Evolutionary conservation across 805 yeast species (phyloP).

Genomic region (Komagataella ulmi): DNA sequence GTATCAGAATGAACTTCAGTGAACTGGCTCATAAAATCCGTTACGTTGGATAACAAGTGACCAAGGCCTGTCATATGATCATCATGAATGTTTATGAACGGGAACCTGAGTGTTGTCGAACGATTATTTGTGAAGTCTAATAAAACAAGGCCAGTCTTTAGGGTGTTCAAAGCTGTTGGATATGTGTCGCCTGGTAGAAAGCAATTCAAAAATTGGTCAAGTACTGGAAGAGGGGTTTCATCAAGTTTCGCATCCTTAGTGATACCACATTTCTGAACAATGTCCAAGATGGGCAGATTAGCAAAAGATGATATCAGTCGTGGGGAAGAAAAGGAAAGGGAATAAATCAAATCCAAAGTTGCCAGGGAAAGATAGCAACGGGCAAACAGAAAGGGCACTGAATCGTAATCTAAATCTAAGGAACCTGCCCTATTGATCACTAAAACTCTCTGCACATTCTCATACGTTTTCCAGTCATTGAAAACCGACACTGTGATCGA

Average conservation of each 20-base stretch:
- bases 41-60: not conserved
- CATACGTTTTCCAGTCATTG: slow-evolving; percentile 41
- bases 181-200: not conserved
- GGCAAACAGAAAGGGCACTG: slow-evolving; percentile 4
- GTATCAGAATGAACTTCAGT: slow-evolving; percentile 11
- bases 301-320: slow-evolving; percentile 10
- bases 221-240: slow-evolving; percentile 1
- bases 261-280: slow-evolving; percentile 6
- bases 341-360: slow-evolving; percentile 36
- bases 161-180: slow-evolving; percentile 1
- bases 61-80: not conserved
- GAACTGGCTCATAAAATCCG: not conserved
- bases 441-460: slow-evolving; percentile 15
- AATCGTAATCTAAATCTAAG: not conserved
- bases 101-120: slow-evolving; percentile 1
- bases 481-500: slow-evolving; percentile 38
- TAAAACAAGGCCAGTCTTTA: slow-evolving; percentile 10
- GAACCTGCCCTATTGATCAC: not conserved
- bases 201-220: slow-evolving; percentile 7
- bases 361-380: slow-evolving; percentile 26
- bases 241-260: slow-evolving; percentile 6
- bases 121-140: not conserved
- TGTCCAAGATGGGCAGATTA: slow-evolving; percentile 8
- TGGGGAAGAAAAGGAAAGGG: slow-evolving; percentile 35
- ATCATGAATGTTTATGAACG: not conserved